Evolutionary conservation across 139 green algal genomes (phyloP).

Genomic region (Haematococcus sp.): DNA sequence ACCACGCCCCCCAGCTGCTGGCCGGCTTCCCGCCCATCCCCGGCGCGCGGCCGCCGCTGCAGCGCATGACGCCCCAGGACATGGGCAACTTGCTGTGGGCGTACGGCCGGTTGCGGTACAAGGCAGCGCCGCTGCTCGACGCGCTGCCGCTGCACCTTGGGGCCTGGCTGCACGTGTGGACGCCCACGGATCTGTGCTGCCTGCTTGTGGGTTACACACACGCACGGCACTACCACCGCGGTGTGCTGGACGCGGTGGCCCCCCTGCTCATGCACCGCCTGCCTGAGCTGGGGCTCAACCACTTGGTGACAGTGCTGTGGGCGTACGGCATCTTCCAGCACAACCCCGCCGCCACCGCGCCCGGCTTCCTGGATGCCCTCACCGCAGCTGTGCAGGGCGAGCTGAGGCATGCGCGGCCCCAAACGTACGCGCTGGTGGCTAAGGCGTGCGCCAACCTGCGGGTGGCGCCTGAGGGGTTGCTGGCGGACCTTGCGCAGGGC

Average conservation of each 20-base stretch:
- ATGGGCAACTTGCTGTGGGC: slow-evolving; percentile 23
- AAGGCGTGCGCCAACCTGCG: slow-evolving; percentile 18
- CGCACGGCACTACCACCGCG: slow-evolving; percentile 31
- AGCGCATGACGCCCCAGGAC: slow-evolving; percentile 17
- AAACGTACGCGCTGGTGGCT: slow-evolving; percentile 12
- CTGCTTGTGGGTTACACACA: slow-evolving; percentile 21
- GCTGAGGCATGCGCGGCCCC: neutral
- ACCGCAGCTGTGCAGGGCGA: neutral
- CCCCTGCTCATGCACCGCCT: neutral
- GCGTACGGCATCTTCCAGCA: slow-evolving; percentile 35
- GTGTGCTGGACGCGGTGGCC: slow-evolving; percentile 4
- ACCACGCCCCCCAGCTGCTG: too few relatives aligned
- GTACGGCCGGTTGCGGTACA: slow-evolving; percentile 22
- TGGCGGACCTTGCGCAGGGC: neutral
- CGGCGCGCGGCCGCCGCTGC: neutral
- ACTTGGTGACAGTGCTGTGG: slow-evolving; percentile 33
- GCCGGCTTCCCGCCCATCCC: too few relatives aligned
- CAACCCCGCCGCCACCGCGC: neutral
- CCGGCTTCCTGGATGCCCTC: slow-evolving; percentile 1
- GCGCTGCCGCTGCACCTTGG: slow-evolving; percentile 21
- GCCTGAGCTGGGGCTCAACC: neutral
- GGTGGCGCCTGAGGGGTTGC: slow-evolving; percentile 8
- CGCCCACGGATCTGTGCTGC: slow-evolving; percentile 18
- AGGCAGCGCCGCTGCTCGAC: slow-evolving; percentile 29
- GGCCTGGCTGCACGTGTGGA: slow-evolving; percentile 12